phyloP scores from a whole-genome alignment of 2,329 filamentous ascomycete genomes.

The Pseudopyrenochaeta lycopersici region DNA sequence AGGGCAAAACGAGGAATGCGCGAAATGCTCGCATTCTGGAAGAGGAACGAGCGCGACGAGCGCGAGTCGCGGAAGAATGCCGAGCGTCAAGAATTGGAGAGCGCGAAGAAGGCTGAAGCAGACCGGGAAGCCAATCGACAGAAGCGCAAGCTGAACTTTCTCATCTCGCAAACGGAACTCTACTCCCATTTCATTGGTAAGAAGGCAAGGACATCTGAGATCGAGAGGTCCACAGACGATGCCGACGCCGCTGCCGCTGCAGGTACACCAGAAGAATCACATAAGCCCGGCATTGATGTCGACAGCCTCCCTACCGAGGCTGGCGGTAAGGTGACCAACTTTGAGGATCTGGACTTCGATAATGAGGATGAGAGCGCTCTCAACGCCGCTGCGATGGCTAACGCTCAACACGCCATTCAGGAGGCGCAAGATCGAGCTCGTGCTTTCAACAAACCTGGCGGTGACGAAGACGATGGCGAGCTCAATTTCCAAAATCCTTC shows the following conservation, averaged over 20 bases:
- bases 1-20: slow-evolving; percentile 98
- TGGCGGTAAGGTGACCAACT: slow-evolving; percentile 83
- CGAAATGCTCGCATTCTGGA: slow-evolving; percentile 99
- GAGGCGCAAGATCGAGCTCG: slow-evolving; percentile 93
- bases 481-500: slow-evolving; percentile 99
- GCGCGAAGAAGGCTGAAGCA: slow-evolving; percentile 94
- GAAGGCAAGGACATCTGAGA: slow-evolving; percentile 97
- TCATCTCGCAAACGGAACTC: slow-evolving; percentile 97
- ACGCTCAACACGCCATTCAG: slow-evolving; percentile 94
- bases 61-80: slow-evolving; percentile 92
- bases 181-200: slow-evolving; percentile 99
- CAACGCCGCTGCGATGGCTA: slow-evolving; percentile 86
- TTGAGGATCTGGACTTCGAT: slow-evolving; percentile 95
- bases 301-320: slow-evolving; percentile 59
- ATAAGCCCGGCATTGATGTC: slow-evolving; percentile 59
- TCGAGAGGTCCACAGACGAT: slow-evolving; percentile 88
- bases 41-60: slow-evolving; percentile 96
- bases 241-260: slow-evolving; percentile 60
- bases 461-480: slow-evolving; percentile 77
- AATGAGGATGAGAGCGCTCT: slow-evolving; percentile 88
- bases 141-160: slow-evolving; percentile 98
- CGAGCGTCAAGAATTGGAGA: slow-evolving; percentile 94
- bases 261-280: slow-evolving; percentile 44
- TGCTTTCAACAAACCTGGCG: slow-evolving; percentile 79
- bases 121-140: slow-evolving; percentile 97